Evolutionary conservation across 129 eudicot species (phyloP).

Genomic region (Apium graveolens): DNA sequence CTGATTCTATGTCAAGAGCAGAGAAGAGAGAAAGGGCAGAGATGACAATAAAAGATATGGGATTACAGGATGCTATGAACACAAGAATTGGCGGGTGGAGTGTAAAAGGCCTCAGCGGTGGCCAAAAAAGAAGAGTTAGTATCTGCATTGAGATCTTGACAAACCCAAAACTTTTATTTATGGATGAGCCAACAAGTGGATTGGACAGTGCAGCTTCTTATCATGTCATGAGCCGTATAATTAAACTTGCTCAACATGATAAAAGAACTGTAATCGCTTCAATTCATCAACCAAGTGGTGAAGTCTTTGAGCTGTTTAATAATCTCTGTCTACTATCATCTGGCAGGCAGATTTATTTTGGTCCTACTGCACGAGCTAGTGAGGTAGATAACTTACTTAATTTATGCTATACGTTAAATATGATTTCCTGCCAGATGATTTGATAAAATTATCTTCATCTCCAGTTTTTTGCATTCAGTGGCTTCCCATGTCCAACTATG

Average conservation of each 20-base stretch:
- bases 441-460: background rate
- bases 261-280: conserved; percentile 24
- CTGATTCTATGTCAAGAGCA: conserved; percentile 8
- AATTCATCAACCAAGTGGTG: conserved; percentile 39
- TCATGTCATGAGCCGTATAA: conserved; percentile 11
- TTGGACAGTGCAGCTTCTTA: conserved; percentile 8
- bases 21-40: conserved; percentile 12
- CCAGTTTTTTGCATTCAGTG: conserved; percentile 31
- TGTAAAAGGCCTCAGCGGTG: conserved; percentile 7
- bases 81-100: conserved; percentile 13
- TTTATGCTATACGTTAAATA: background rate
- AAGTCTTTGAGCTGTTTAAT: conserved; percentile 29
- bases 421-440: background rate
- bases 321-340: conserved; percentile 27
- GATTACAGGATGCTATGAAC: conserved; percentile 7
- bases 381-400: conserved; percentile 14
- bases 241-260: conserved; percentile 10
- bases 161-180: conserved; percentile 7
- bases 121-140: conserved; percentile 11
- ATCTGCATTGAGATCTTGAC: conserved; percentile 14
- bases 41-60: conserved; percentile 6
- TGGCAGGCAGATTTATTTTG: conserved; percentile 25
- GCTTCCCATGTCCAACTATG: conserved; percentile 30
- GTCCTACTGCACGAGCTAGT: conserved; percentile 15
- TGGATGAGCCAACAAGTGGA: conserved; percentile 9